These are phyloP conservation scores for Claviceps sp. DNA, from an alignment of 2,329 filamentous ascomycete species.

Conservation along the genomic window DNA sequence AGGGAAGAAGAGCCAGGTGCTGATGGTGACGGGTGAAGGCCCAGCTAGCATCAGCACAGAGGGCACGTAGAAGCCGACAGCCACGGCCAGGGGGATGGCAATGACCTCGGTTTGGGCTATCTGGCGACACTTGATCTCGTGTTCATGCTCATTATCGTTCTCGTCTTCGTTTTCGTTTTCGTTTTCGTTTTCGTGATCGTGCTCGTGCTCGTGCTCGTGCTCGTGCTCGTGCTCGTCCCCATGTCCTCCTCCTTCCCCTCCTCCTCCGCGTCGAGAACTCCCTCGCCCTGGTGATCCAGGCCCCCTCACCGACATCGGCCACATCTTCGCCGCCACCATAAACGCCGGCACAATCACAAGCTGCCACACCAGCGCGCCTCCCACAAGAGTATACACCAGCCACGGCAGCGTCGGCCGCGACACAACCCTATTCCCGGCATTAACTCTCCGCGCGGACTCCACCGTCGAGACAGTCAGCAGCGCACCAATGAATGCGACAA, in stretches of 20 bases:
- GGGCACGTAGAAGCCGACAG: constrained; percentile 33
- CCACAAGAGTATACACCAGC: constrained; percentile 34
- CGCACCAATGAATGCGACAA: constrained; percentile 31
- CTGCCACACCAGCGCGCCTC: constrained; percentile 38
- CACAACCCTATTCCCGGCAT: constrained; percentile 22
- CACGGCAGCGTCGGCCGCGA: constrained; percentile 27
- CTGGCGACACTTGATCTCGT: not conserved
- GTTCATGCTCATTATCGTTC: constrained; percentile 1
- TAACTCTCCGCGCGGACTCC: constrained; percentile 33
- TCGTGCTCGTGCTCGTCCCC: not conserved
- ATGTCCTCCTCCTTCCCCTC: not conserved
- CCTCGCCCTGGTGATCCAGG: too few species aligned
- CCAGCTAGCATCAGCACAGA: constrained; percentile 30
- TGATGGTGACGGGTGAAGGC: constrained; percentile 20
- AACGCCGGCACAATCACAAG: constrained; percentile 37
- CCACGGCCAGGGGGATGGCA: constrained; percentile 38
- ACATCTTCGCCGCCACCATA: constrained; percentile 26
- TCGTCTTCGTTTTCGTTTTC: constrained; percentile 6
- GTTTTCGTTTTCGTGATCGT: not conserved
- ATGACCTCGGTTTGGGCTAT: constrained; percentile 39
- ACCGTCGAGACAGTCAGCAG: constrained; percentile 36
- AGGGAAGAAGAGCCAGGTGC: constrained; percentile 39
- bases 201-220: not conserved
- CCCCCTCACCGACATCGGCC: constrained; percentile 8
- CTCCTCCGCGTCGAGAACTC: too few species aligned